These are phyloP conservation scores for Babesia divergens DNA, from an alignment of 169 alveolate species.

Conservation along the genomic window DNA sequence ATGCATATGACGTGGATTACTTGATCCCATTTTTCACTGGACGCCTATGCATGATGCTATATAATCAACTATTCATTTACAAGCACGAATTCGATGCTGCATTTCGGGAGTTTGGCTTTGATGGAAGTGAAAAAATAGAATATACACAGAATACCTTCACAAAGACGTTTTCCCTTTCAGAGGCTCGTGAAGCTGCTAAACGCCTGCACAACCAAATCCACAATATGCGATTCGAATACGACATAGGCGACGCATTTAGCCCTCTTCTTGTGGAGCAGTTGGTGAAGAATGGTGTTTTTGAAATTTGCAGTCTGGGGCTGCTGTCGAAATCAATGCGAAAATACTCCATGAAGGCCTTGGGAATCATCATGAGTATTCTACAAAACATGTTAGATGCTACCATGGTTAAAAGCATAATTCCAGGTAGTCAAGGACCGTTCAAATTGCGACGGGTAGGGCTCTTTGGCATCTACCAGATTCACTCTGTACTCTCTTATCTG, in stretches of 20 bases:
- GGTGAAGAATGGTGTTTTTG: conserved; percentile 20
- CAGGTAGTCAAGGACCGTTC: conserved; percentile 12
- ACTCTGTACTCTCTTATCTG: background rate
- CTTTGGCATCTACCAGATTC: conserved; percentile 23
- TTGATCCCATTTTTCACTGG: conserved; percentile 25
- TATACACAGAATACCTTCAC: background rate
- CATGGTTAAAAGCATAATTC: conserved; percentile 1
- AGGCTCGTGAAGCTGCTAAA: conserved; percentile 3
- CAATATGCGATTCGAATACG: background rate
- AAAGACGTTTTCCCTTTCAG: background rate
- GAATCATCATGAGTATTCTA: background rate
- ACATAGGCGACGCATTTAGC: background rate
- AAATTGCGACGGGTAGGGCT: conserved; percentile 15
- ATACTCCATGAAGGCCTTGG: background rate
- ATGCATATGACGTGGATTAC: conserved; percentile 10
- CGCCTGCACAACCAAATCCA: conserved; percentile 7
- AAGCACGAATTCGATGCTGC: conserved; percentile 7
- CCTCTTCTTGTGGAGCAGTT: conserved; percentile 13
- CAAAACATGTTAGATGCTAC: conserved; percentile 30
- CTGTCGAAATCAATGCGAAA: background rate
- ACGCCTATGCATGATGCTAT: conserved; percentile 23
- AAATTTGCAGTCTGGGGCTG: conserved; percentile 17
- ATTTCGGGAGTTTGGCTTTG: background rate
- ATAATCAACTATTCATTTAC: conserved; percentile 13
- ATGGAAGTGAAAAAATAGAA: background rate